Evolutionary conservation across 345 rosid species (phyloP).

Genomic region (Eutrema yunnanense): DNA sequence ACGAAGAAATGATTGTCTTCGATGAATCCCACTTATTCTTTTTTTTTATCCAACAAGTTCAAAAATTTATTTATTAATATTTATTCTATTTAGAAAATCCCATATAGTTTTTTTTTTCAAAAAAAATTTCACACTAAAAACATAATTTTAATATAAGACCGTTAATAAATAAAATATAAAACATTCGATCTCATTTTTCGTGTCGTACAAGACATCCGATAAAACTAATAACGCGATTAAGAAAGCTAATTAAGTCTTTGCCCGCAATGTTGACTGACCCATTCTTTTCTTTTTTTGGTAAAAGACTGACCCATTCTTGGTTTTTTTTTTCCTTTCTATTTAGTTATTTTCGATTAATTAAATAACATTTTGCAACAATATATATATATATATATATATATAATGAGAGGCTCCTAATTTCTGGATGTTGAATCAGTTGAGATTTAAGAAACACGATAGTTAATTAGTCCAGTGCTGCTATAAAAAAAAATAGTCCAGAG

Average conservation of each 20-base stretch:
- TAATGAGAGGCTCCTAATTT: background rate
- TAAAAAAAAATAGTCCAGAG: too few species aligned
- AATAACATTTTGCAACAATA: background rate
- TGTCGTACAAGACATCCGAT: background rate
- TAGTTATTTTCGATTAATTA: background rate
- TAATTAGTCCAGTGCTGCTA: background rate
- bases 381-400: too few species aligned
- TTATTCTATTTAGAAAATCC: background rate
- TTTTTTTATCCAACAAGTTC: background rate
- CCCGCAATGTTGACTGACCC: slow-evolving; percentile 19
- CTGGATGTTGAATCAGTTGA: background rate
- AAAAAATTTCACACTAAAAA: background rate
- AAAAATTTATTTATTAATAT: background rate
- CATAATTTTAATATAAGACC: background rate
- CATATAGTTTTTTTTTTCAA: background rate
- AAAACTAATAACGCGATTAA: slow-evolving; percentile 18
- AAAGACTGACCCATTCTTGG: slow-evolving; percentile 5
- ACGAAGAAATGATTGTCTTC: too few species aligned
- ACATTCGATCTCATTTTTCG: background rate
- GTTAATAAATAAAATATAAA: background rate
- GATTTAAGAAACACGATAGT: background rate
- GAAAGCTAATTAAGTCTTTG: slow-evolving; percentile 15
- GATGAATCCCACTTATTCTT: background rate
- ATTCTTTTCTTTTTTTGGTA: background rate
- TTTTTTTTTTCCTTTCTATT: background rate